Percentiles rank a stretch among this genome's conserved stretches.
These are phyloP conservation scores for Spirogloea muscicola DNA, from an alignment of 139 green algal genomes.

Conservation along the genomic window DNA sequence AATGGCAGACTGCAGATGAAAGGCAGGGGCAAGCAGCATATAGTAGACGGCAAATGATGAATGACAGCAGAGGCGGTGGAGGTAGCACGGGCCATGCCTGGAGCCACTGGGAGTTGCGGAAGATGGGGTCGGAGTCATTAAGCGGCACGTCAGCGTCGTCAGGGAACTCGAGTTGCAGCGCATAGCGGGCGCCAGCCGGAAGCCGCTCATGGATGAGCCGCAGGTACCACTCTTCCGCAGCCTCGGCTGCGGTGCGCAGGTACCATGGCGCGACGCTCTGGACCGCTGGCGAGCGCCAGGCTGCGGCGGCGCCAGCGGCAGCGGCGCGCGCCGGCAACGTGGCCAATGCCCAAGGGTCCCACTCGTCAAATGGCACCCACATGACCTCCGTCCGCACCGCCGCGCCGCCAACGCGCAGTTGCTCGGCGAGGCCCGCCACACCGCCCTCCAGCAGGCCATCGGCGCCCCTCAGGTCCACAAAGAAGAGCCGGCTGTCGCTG, in stretches of 20 bases:
- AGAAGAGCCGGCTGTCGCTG: conserved; percentile 11
- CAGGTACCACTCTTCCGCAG: conserved; percentile 24
- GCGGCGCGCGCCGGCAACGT: neutral
- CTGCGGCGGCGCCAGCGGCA: neutral
- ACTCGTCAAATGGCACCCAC: conserved; percentile 24
- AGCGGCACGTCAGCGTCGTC: no score
- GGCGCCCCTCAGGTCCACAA: conserved; percentile 16
- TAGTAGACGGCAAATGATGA: no score
- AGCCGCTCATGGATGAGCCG: no score
- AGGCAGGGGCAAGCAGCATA: no score
- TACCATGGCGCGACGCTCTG: conserved; percentile 20
- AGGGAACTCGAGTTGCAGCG: no score
- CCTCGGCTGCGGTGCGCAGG: conserved; percentile 1
- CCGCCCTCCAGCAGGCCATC: neutral
- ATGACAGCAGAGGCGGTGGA: no score
- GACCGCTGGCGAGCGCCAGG: neutral
- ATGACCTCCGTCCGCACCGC: conserved; percentile 21
- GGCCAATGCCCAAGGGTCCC: neutral
- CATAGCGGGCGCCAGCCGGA: no score
- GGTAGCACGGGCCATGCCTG: no score
- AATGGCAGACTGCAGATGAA: no score
- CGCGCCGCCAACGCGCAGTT: neutral
- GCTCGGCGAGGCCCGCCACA: no score
- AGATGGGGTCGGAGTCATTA: no score
- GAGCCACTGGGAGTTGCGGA: no score